phyloP scores from a whole-genome alignment of 768 basidiomycete genomes.

The Fomitopsis serialis region DNA sequence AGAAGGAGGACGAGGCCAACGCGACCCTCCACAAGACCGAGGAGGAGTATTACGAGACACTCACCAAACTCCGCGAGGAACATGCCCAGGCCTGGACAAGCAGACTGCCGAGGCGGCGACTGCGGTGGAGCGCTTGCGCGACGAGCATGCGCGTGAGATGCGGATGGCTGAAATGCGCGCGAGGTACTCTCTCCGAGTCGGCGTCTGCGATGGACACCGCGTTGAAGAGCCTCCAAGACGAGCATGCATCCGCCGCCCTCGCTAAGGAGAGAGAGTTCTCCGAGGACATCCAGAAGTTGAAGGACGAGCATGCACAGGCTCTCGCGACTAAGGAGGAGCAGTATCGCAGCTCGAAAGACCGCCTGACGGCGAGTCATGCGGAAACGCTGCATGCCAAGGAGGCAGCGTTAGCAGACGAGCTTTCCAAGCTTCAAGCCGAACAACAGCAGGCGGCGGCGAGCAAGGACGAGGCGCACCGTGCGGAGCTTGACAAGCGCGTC shows the following conservation, averaged over 20 bases:
- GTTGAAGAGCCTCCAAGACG: slow-evolving; percentile 64
- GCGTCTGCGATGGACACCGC: slow-evolving; percentile 59
- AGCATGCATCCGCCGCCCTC: slow-evolving; percentile 59
- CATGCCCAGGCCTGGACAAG: slow-evolving; percentile 63
- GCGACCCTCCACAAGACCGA: slow-evolving; percentile 61
- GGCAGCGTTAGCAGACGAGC: slow-evolving; percentile 51
- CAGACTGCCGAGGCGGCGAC: slow-evolving; percentile 56
- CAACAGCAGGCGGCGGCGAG: slow-evolving; percentile 47
- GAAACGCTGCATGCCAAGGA: slow-evolving; percentile 59
- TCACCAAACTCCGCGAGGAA: slow-evolving; percentile 71
- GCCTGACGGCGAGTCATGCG: slow-evolving; percentile 57
- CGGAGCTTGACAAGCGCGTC: slow-evolving; percentile 51
- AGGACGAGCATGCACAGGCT: slow-evolving; percentile 53
- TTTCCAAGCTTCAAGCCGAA: slow-evolving; percentile 52
- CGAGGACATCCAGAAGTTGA: slow-evolving; percentile 62
- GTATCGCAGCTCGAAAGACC: slow-evolving; percentile 50
- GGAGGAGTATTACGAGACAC: slow-evolving; percentile 76
- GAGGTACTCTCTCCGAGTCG: slow-evolving; percentile 70
- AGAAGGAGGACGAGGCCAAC: slow-evolving; percentile 55
- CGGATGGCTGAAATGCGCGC: slow-evolving; percentile 71
- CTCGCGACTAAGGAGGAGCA: slow-evolving; percentile 57
- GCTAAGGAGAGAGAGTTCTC: slow-evolving; percentile 61
- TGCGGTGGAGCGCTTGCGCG: slow-evolving; percentile 62
- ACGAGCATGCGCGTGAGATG: slow-evolving; percentile 72
- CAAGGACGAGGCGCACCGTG: slow-evolving; percentile 54